Percentiles rank a stretch among this genome's conserved stretches.
phyloP scores from a whole-genome alignment of 306 rosid species.

The Malus asiatica region DNA sequence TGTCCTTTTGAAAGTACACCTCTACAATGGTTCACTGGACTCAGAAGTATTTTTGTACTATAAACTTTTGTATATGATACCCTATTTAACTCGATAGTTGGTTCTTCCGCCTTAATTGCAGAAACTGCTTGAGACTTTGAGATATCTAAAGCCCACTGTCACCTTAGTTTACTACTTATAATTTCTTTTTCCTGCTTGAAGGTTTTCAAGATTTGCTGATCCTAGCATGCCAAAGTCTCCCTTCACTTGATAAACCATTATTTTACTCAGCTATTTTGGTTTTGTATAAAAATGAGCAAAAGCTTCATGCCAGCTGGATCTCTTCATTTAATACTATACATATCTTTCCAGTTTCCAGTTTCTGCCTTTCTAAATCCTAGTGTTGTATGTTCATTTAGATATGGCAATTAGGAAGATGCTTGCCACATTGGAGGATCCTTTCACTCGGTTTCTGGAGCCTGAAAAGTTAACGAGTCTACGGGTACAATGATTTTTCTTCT shows the following conservation, averaged over 20 bases:
- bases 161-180: no score
- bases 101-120: not conserved
- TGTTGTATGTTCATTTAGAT: slow-evolving; percentile 43
- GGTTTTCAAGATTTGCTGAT: no score
- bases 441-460: slow-evolving; percentile 90
- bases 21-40: not conserved
- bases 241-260: not conserved
- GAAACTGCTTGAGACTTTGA: not conserved
- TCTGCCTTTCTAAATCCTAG: slow-evolving; percentile 6
- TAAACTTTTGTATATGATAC: not conserved
- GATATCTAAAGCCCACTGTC: not conserved
- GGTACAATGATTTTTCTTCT: slow-evolving; percentile 41
- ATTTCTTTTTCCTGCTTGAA: no score
- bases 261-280: not conserved
- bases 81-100: not conserved
- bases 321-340: not conserved
- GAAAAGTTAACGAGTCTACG: slow-evolving; percentile 83
- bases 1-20: not conserved
- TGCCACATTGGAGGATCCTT: slow-evolving; percentile 87
- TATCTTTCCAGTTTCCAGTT: slow-evolving; percentile 5
- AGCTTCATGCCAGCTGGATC: not conserved
- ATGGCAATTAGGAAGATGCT: slow-evolving; percentile 89
- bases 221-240: not conserved
- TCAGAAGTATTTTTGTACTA: not conserved
- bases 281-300: not conserved